Conservation (phyloP, 805 yeast genomes). For the Teunomyces aglyptinius region DNA sequence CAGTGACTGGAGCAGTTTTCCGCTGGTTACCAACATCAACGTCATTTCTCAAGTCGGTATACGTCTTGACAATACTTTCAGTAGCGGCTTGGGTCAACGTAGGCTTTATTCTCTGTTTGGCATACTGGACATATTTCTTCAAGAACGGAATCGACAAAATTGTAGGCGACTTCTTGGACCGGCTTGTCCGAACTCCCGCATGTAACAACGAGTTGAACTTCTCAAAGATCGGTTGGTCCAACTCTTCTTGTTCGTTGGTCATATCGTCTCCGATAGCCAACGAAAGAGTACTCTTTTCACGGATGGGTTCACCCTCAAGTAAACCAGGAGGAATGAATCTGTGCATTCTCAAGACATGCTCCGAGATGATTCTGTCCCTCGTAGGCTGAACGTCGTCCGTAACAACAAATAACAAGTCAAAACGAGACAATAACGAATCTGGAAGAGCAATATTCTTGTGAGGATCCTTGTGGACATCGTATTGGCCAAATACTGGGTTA, state of each 20-base stretch:
- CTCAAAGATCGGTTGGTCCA: conserved; percentile 70
- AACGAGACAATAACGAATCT: conserved; percentile 93
- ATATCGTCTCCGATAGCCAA: conserved; percentile 76
- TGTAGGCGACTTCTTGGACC: conserved; percentile 25
- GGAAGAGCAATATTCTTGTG: conserved; percentile 96
- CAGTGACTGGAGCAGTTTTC: conserved; percentile 90
- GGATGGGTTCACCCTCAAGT: conserved; percentile 88
- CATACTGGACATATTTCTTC: conserved; percentile 90
- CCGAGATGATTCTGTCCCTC: conserved; percentile 83
- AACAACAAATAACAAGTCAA: conserved; percentile 90
- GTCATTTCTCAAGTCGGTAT: conserved; percentile 79
- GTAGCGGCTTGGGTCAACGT: conserved; percentile 74
- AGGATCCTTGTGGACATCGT: conserved; percentile 93
- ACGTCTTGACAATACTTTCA: conserved; percentile 74
- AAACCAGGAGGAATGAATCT: conserved; percentile 84
- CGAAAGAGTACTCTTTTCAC: conserved; percentile 69
- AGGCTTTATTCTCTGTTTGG: conserved; percentile 85
- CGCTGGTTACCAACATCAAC: conserved; percentile 59
- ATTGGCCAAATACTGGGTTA: conserved; percentile 95
- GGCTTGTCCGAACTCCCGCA: conserved; percentile 57
- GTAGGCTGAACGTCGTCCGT: conserved; percentile 90
- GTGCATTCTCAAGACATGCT: conserved; percentile 93
- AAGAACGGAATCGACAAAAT: conserved; percentile 75
- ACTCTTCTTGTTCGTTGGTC: conserved; percentile 40
- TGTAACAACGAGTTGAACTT: conserved; percentile 80